phyloP scores from a whole-genome alignment of 2,329 filamentous ascomycete genomes.

The Arthrinium puccinioides region DNA sequence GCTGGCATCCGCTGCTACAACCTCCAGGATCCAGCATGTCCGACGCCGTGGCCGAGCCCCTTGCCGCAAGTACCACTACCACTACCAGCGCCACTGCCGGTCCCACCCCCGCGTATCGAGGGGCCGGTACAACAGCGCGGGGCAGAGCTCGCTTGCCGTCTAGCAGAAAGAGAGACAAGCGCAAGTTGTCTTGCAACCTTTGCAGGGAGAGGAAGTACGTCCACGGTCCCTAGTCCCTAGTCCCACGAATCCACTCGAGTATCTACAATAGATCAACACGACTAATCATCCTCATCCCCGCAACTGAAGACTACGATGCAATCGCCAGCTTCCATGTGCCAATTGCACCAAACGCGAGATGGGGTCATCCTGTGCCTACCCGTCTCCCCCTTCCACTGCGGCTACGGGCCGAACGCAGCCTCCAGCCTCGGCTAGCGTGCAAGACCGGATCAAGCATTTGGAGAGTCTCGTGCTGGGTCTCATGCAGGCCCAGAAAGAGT shows the following conservation, averaged over 20 bases:
- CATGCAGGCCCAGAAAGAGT: slow-evolving; percentile 3
- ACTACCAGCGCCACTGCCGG: not conserved
- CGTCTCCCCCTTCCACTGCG: too few species aligned
- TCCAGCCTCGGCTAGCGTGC: not conserved
- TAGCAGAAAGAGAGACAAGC: slow-evolving; percentile 24
- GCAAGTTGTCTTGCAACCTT: slow-evolving; percentile 25
- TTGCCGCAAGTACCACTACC: not conserved
- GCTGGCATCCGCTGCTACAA: not conserved
- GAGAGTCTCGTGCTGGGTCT: not conserved
- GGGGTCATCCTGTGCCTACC: slow-evolving; percentile 12
- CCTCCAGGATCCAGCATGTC: not conserved
- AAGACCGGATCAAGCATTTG: not conserved
- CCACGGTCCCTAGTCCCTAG: too few species aligned
- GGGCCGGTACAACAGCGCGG: slow-evolving; percentile 2
- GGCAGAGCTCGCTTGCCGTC: slow-evolving; percentile 4
- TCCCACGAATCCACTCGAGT: too few species aligned
- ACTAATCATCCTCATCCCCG: not conserved
- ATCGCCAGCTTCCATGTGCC: slow-evolving; percentile 15
- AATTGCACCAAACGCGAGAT: slow-evolving; percentile 14
- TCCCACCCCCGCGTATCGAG: not conserved
- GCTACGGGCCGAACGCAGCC: not conserved
- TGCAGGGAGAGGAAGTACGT: slow-evolving; percentile 27
- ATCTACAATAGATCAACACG: too few species aligned
- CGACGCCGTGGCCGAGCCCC: not conserved
- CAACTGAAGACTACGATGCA: slow-evolving; percentile 14